Evolutionary conservation across 768 basidiomycete species (phyloP).

Genomic region (Hebeloma cylindrosporum): DNA sequence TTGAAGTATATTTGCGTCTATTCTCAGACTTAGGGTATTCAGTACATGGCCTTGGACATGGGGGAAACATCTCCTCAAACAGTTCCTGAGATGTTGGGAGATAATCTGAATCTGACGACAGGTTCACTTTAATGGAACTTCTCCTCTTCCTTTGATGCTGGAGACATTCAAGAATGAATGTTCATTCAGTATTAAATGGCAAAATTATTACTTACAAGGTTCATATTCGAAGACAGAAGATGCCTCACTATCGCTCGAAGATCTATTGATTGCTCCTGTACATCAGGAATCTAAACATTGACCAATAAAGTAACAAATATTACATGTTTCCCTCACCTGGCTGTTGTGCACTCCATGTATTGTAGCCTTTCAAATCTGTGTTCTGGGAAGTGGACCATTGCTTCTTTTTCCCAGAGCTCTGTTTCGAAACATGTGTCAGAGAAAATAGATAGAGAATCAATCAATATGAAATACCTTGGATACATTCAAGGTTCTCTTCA

Average conservation of each 20-base stretch:
- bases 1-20: constrained; percentile 2
- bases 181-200: neutral
- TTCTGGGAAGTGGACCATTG: neutral
- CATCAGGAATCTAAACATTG: neutral
- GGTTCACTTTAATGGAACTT: neutral
- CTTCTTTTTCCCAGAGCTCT: constrained; percentile 2
- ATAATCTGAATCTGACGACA: constrained; percentile 1
- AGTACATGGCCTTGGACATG: neutral
- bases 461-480: neutral
- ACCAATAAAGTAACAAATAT: neutral
- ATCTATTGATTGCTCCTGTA: neutral
- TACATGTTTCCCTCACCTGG: neutral
- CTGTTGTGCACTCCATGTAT: constrained; percentile 2
- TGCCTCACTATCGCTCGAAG: neutral
- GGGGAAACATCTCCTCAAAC: neutral
- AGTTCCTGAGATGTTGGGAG: neutral
- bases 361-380: neutral
- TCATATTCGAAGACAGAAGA: neutral
- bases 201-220: constrained; percentile 1
- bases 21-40: constrained; percentile 1
- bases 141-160: neutral
- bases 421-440: too few species aligned
- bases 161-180: too few species aligned
- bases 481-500: neutral
- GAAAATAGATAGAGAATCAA: neutral